Percentiles rank a stretch among this genome's conserved stretches.
Conservation (phyloP, 2,329 filamentous ascomycete genomes). For the Fusarium verticillioides region DNA sequence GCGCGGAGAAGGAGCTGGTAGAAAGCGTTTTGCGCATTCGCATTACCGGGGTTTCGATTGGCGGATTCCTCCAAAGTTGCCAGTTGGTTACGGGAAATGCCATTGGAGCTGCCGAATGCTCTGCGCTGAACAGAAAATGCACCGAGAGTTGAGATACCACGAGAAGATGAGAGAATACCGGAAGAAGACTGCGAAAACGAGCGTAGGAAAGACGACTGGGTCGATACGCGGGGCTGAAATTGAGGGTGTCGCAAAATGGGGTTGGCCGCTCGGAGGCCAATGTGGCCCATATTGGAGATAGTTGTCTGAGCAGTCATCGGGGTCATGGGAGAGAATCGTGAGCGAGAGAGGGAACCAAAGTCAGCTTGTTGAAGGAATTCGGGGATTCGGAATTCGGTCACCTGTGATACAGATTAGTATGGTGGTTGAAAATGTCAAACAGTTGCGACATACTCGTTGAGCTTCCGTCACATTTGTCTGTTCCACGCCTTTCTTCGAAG, state of each 20-base stretch:
- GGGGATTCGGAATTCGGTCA: constrained; percentile 35
- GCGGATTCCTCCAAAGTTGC: constrained; percentile 90
- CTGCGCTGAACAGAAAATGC: constrained; percentile 40
- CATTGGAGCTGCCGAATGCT: constrained; percentile 58
- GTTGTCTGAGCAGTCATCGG: constrained; percentile 30
- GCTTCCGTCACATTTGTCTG: constrained; percentile 17
- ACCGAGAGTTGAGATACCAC: constrained; percentile 35
- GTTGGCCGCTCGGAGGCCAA: constrained; percentile 48
- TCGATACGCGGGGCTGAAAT: constrained; percentile 37
- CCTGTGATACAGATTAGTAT: constrained; percentile 30
- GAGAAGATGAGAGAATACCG: constrained; percentile 33
- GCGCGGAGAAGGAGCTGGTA: constrained; percentile 91
- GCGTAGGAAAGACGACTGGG: constrained; percentile 36
- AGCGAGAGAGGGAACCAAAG: constrained; percentile 11
- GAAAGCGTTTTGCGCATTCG: constrained; percentile 90
- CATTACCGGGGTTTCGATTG: constrained; percentile 90
- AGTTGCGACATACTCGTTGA: constrained; percentile 32
- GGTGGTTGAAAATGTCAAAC: constrained; percentile 9
- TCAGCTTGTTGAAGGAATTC: constrained; percentile 45
- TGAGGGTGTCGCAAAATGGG: constrained; percentile 43
- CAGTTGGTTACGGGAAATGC: constrained; percentile 72
- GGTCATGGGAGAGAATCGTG: constrained; percentile 11
- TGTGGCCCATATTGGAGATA: constrained; percentile 40
- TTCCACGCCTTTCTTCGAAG: background rate
- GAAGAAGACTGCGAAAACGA: constrained; percentile 42